A percentile compares a stretch with the other conserved stretches of the same genome.
Evolutionary conservation across 345 rosid genomes (phyloP).

Genomic region (Sonneratia alba): DNA sequence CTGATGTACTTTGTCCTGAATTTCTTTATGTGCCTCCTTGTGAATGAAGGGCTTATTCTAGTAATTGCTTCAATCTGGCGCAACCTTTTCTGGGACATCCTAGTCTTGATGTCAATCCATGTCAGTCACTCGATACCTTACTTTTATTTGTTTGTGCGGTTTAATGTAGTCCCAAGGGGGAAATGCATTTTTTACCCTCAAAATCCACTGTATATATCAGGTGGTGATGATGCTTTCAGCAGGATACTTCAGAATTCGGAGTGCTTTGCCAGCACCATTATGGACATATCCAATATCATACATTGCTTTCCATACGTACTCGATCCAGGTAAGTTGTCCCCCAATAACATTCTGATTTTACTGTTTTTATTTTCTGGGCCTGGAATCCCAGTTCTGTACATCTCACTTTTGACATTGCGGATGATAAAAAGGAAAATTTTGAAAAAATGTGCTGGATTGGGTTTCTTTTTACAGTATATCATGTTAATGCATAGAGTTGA

Average conservation of each 20-base stretch:
- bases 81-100: slow-evolving; percentile 68
- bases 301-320: slow-evolving; percentile 78
- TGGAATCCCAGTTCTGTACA: no score
- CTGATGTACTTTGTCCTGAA: slow-evolving; percentile 98
- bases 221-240: slow-evolving; percentile 96
- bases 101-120: slow-evolving; percentile 50
- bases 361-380: no score
- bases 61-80: slow-evolving; percentile 57
- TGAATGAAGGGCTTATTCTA: slow-evolving; percentile 85
- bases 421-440: no score
- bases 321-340: slow-evolving; percentile 55
- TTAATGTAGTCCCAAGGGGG: neutral
- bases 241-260: slow-evolving; percentile 83
- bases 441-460: no score
- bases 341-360: neutral
- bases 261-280: slow-evolving; percentile 63
- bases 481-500: no score
- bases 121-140: slow-evolving; percentile 34
- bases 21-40: slow-evolving; percentile 82
- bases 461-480: no score
- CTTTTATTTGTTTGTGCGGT: neutral
- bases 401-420: no score
- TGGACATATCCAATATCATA: slow-evolving; percentile 91
- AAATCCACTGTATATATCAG: slow-evolving; percentile 36
- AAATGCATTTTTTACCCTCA: slow-evolving; percentile 1